A percentile compares a stretch with the other conserved stretches of the same genome.
phyloP scores from a whole-genome alignment of 2,329 filamentous ascomycete genomes.

The Cladophialophora psammophila region DNA sequence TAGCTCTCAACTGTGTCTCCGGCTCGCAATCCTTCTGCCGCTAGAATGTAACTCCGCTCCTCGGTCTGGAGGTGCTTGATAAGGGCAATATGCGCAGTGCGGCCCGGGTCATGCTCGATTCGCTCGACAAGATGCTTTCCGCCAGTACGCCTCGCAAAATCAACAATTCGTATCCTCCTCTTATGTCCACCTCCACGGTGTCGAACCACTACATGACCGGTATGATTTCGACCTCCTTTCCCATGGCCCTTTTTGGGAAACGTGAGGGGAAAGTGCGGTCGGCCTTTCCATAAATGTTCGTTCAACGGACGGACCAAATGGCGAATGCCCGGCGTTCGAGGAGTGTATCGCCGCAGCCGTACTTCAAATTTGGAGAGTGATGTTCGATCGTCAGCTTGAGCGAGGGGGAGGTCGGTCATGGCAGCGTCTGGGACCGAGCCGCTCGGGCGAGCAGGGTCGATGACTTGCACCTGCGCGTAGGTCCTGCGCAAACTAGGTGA shows the following conservation, averaged over 20 bases:
- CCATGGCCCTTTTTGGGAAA: slow-evolving; percentile 90
- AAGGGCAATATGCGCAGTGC: slow-evolving; percentile 91
- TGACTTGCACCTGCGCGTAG: slow-evolving; percentile 36
- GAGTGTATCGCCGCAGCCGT: slow-evolving; percentile 84
- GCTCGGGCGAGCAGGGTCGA: slow-evolving; percentile 60
- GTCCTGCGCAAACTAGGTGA: slow-evolving; percentile 28
- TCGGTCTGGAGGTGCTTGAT: slow-evolving; percentile 76
- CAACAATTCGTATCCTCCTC: slow-evolving; percentile 87
- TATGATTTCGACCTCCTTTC: slow-evolving; percentile 91
- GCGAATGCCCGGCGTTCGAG: slow-evolving; percentile 87
- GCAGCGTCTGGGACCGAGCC: slow-evolving; percentile 51
- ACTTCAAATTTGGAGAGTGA: slow-evolving; percentile 48
- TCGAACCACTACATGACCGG: slow-evolving; percentile 83
- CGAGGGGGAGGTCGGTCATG: slow-evolving; percentile 16
- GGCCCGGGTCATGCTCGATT: slow-evolving; percentile 94
- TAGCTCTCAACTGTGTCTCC: slow-evolving; percentile 95
- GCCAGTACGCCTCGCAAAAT: slow-evolving; percentile 79
- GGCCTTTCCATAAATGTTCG: slow-evolving; percentile 95
- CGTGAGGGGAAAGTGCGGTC: slow-evolving; percentile 81
- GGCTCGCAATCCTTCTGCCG: slow-evolving; percentile 90
- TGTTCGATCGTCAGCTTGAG: slow-evolving; percentile 35
- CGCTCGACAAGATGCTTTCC: slow-evolving; percentile 89
- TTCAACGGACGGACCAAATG: slow-evolving; percentile 93
- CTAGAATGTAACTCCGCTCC: slow-evolving; percentile 87
- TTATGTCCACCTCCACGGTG: slow-evolving; percentile 93